Evolutionary conservation across 768 basidiomycete genomes (phyloP).

Genomic region (Collybia mongolica): DNA sequence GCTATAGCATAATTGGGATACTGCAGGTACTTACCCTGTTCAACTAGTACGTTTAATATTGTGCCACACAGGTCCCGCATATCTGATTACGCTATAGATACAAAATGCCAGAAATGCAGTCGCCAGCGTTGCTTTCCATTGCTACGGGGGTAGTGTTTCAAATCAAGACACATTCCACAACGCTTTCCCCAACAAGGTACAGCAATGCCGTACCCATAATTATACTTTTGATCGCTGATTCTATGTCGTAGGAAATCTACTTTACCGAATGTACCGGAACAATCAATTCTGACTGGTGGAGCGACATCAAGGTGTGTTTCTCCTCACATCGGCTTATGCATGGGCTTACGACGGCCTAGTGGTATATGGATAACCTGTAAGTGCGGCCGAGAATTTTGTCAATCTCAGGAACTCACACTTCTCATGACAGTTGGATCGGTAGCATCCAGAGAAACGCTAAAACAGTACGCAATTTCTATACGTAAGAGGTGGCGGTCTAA

Average conservation of each 20-base stretch:
- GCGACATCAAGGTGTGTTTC: constrained; percentile 63
- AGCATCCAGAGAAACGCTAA: constrained; percentile 14
- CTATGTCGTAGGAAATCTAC: constrained; percentile 39
- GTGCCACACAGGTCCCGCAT: too few relatives aligned
- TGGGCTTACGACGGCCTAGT: constrained; percentile 48
- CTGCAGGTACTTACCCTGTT: constrained; percentile 62
- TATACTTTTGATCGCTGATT: constrained; percentile 29
- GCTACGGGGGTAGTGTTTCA: constrained; percentile 42
- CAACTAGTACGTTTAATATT: constrained; percentile 29
- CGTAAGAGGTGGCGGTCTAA: constrained; percentile 67
- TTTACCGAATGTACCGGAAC: constrained; percentile 68
- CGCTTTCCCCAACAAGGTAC: constrained; percentile 17
- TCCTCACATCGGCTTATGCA: constrained; percentile 54
- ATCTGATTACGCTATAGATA: constrained; percentile 30
- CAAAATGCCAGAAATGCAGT: constrained; percentile 54
- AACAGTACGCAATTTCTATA: constrained; percentile 49
- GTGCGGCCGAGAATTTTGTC: neutral
- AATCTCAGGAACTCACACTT: neutral
- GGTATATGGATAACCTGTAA: constrained; percentile 24
- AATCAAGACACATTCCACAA: constrained; percentile 16
- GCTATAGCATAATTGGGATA: constrained; percentile 64
- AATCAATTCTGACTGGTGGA: constrained; percentile 74
- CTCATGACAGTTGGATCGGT: constrained; percentile 29
- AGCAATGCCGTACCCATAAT: neutral
- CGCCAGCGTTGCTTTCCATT: constrained; percentile 70